These are phyloP conservation scores for Penicillium nordicum DNA, from an alignment of 2,329 filamentous ascomycete genomes.

Conservation along the genomic window DNA sequence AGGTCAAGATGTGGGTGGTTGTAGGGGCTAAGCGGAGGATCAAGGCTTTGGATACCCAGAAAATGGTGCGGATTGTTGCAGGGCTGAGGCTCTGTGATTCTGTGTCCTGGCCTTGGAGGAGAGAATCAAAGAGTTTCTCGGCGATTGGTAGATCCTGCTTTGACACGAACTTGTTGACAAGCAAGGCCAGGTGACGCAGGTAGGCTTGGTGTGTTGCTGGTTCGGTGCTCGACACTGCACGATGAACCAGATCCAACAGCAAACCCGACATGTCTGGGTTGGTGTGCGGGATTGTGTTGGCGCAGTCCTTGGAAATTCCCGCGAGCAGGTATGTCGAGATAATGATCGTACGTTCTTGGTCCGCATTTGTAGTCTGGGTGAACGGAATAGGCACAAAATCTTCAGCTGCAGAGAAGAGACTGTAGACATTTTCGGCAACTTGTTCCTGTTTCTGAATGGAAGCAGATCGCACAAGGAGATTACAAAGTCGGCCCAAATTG, in stretches of 20 bases:
- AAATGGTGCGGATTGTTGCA: slow-evolving; percentile 52
- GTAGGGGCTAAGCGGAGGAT: slow-evolving; percentile 52
- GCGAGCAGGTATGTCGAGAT: slow-evolving; percentile 58
- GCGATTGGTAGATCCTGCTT: slow-evolving; percentile 32
- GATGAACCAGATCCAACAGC: slow-evolving; percentile 36
- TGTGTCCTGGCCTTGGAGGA: slow-evolving; percentile 23
- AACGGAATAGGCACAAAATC: slow-evolving; percentile 38
- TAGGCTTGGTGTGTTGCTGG: slow-evolving; percentile 40
- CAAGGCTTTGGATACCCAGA: slow-evolving; percentile 61
- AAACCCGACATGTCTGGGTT: slow-evolving; percentile 32
- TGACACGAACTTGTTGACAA: slow-evolving; percentile 43
- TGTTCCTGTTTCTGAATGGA: slow-evolving; percentile 51
- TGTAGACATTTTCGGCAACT: slow-evolving; percentile 54
- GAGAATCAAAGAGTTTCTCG: slow-evolving; percentile 31
- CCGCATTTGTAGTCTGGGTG: slow-evolving; percentile 27
- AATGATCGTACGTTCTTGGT: slow-evolving; percentile 50
- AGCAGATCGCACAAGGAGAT: slow-evolving; percentile 56
- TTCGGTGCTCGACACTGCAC: slow-evolving; percentile 29
- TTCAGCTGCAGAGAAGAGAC: slow-evolving; percentile 45
- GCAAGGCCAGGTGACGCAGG: slow-evolving; percentile 42
- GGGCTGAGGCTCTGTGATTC: slow-evolving; percentile 29
- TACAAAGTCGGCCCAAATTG: slow-evolving; percentile 59
- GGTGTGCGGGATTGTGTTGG: slow-evolving; percentile 29
- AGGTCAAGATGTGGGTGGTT: slow-evolving; percentile 51
- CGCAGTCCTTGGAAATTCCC: slow-evolving; percentile 45